Percentiles rank a stretch among this genome's conserved stretches.
phyloP scores from a whole-genome alignment of 139 green algal species.

The Chlamydomonas sphaeroides region DNA sequence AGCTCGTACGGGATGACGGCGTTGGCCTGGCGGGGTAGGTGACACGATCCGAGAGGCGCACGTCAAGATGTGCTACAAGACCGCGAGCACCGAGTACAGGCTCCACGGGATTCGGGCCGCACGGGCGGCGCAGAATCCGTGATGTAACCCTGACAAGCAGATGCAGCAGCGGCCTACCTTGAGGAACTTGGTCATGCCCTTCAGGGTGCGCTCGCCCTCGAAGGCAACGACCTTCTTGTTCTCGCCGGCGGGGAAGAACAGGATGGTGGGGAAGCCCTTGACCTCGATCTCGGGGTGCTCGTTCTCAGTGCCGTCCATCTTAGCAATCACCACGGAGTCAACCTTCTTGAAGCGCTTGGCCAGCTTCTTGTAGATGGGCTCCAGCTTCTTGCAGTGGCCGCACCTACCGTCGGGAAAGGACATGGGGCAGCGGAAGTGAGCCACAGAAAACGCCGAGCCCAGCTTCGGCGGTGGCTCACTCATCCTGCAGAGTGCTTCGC shows the following conservation, averaged over 20 bases:
- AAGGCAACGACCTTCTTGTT: conserved; percentile 50
- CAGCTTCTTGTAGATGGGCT: conserved; percentile 87
- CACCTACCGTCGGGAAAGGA: no score
- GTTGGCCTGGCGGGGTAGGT: no score
- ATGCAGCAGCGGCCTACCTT: conserved; percentile 68
- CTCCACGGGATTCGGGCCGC: no score
- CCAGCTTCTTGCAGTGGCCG: conserved; percentile 89
- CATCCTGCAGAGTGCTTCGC: no score
- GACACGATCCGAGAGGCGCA: no score
- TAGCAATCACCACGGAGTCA: conserved; percentile 78
- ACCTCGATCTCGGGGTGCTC: conserved; percentile 75
- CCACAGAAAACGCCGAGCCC: no score
- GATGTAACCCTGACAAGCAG: no score
- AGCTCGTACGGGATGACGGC: conserved; percentile 68
- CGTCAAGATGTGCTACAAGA: no score
- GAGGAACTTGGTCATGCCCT: conserved; percentile 79
- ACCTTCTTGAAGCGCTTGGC: conserved; percentile 79
- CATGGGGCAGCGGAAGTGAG: no score
- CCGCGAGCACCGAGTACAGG: no score
- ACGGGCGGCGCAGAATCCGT: no score
- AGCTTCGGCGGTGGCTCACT: no score
- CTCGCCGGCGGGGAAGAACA: conserved; percentile 71
- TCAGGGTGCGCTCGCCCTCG: conserved; percentile 63
- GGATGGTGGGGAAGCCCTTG: conserved; percentile 77
- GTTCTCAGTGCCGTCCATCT: conserved; percentile 86